Conservation (phyloP, 2,329 filamentous ascomycete genomes). For the Eutypella sp. region DNA sequence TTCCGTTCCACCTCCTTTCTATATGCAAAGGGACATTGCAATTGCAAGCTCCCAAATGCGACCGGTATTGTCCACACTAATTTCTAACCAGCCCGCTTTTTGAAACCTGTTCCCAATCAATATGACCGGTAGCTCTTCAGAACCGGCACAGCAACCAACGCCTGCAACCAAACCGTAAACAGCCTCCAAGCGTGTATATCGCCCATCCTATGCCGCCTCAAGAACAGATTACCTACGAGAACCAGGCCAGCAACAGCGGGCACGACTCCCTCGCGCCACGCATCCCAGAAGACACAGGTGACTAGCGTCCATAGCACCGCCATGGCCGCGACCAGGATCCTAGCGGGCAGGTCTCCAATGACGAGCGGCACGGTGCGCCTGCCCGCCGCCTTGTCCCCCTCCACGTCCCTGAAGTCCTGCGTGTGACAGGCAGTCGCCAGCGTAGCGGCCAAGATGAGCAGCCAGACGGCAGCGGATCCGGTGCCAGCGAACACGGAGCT, state of each 20-base stretch:
- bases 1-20: too few species aligned
- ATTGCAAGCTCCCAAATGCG: too few species aligned
- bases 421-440: conserved; percentile 5
- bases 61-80: too few species aligned
- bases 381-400: conserved; percentile 5
- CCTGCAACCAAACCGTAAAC: not conserved
- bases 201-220: not conserved
- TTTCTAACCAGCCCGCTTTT: too few species aligned
- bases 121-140: not conserved
- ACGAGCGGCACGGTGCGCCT: conserved; percentile 6
- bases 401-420: conserved; percentile 10
- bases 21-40: too few species aligned
- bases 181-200: not conserved
- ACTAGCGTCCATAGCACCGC: not conserved
- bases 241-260: not conserved
- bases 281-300: conserved; percentile 1
- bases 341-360: conserved; percentile 2
- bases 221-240: not conserved
- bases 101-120: too few species aligned
- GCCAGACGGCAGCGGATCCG: conserved; percentile 1
- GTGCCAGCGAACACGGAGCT: conserved; percentile 3
- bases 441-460: not conserved
- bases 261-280: not conserved
- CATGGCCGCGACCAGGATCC: not conserved
- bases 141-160: not conserved